Base-by-base conservation (phyloP, 495 filamentous ascomycete genomes). In the Cenococcum geophilum region DNA sequence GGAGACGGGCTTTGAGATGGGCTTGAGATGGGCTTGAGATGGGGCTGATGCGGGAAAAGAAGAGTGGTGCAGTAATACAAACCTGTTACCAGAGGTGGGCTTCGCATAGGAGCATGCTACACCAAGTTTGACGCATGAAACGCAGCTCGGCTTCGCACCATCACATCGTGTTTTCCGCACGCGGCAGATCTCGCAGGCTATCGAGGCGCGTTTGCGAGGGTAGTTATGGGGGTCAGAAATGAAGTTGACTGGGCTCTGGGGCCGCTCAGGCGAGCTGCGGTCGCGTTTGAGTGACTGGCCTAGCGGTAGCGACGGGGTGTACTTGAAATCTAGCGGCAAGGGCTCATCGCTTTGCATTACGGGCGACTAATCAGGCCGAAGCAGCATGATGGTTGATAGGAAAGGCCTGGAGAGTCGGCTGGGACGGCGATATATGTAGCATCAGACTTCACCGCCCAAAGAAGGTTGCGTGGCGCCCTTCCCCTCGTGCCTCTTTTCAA, bases 161-260 rank as follows among this genome's bases (percentile, higher is more conserved):
- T 53, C 49, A 12, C 49, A 53, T 4, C 49, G 21, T 3, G 49
- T n/a, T 16, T 53, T 53, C 8, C 49, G 49, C 21, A 53, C 22
- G 14, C 49, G 49, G 27, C 49, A 53, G 49, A 53, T 53, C 21
- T 53, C 49, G 21, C 49, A 53, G 14, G 49, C 49, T 23, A 53
- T 53, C 21, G 49, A 16, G 14, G 49, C 21, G 4, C 49, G 49
- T 12, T 53, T 53, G 40, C 40, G 40, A 16, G 40, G 40, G 18
- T 45, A 45, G 40, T 45, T 45, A 18, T 45, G 18, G 40, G 40
- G 40, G 18, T 18, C 18, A 2, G 40, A 45, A 4, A 45, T 45
- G 40, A 16, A 45, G 3, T 18, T 45, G 40, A 45, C 40, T 45
- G 40, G 14, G 40, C 40, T 45, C 40, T 45, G 40, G 40, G 40